Evolutionary conservation across 2,329 filamentous ascomycete species (phyloP), one percentile per base, ranked within the genome.

Genomic region (Fusarium abutilonis): DNA sequence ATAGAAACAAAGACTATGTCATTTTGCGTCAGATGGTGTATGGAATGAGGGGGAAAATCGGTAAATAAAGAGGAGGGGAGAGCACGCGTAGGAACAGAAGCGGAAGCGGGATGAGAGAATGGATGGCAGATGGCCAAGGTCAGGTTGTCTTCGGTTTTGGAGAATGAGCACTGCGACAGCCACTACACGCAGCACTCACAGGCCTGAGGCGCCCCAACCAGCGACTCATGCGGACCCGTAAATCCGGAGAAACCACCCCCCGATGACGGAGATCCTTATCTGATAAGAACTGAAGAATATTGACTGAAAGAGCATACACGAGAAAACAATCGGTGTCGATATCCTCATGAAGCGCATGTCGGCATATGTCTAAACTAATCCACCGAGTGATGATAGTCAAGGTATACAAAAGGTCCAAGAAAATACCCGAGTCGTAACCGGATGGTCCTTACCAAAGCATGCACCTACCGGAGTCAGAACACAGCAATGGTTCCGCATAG

Each of bases 231-330:
- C 19, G 39, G 63, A 56, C 49, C 65, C 60, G 48, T 43, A 48
- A 23, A 39, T 26, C 40, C 63, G 63, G 65, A 70, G 60, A 70
- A 69, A 69, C 65, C 47, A 58, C 28, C 43, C 46, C 47, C 67
- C 65, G 63, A 63, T 67, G 56, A 61, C 57, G 63, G 65, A 63
- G 56, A 32, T 53, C 61, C 53, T 68, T 70, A 57, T 67, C 67
- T 53, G 63, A 67, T 67, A 68, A 68, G 40, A 17, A 31, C 23
- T 26, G 47, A 23, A 29, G 10, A 29, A 39, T 60, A 28, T n/a
- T 26, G 19, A 23, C 19, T 19, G 19, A 19, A 19, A 28, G 26
- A 19, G 19, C 19, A 3, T 19, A 19, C 19, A 19, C 19, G 19
- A 19, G 19, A 19, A 19, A 19, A 19, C 19, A 26, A 4, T 26